phyloP scores from a whole-genome alignment of 768 basidiomycete genomes.

The Calvatia gigantea region DNA sequence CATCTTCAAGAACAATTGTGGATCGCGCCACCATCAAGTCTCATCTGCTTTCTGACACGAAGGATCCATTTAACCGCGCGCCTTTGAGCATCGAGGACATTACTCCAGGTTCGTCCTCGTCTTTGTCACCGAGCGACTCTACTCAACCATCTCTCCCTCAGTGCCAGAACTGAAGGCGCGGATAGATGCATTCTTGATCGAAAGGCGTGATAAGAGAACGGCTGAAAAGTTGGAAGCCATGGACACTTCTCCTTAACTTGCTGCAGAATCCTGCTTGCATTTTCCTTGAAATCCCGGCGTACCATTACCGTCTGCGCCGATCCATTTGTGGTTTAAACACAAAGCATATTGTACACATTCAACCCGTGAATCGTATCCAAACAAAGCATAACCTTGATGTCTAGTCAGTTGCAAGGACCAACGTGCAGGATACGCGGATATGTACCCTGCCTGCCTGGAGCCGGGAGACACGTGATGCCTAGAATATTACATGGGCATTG shows the following conservation, averaged over 20 bases:
- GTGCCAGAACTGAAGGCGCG: constrained; percentile 69
- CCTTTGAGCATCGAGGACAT: constrained; percentile 82
- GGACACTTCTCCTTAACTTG: constrained; percentile 6
- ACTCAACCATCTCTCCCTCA: constrained; percentile 20
- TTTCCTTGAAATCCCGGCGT: not conserved
- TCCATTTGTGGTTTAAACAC: not conserved
- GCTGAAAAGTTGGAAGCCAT: constrained; percentile 11
- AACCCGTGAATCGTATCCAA: too few species aligned
- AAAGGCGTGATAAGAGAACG: constrained; percentile 44
- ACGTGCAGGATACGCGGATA: too few species aligned
- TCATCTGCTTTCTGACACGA: constrained; percentile 85
- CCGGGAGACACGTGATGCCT: too few species aligned
- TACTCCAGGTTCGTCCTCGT: constrained; percentile 53
- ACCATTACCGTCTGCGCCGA: not conserved
- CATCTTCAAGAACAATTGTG: constrained; percentile 72
- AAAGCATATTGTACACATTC: too few species aligned
- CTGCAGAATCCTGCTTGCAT: not conserved
- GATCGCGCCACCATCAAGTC: constrained; percentile 95
- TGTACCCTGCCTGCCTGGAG: too few species aligned
- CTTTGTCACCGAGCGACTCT: not conserved
- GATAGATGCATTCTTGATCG: constrained; percentile 69
- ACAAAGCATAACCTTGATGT: too few species aligned
- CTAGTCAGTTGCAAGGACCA: too few species aligned
- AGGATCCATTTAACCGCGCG: constrained; percentile 93
- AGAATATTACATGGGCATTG: too few species aligned